Evolutionary conservation across 1,139 yeast genomes (phyloP), one percentile per base, ranked within the genome.

Genomic region (Sugiyamaella japonica): DNA sequence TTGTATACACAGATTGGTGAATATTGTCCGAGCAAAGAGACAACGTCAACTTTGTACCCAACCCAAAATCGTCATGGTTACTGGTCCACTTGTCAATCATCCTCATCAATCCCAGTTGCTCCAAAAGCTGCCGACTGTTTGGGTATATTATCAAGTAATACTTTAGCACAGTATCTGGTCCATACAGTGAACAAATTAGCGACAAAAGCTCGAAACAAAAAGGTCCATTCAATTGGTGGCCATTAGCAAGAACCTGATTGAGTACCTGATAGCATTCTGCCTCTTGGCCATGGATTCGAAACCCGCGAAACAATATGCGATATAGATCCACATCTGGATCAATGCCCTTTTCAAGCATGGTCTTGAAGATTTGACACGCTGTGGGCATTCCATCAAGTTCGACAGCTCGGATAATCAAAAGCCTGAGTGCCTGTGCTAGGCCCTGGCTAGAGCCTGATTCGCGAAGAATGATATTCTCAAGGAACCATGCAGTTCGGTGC

Each of bases 321-420:
- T 63, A 55, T 7, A 57, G 50, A 7, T 58, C 39, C 16, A 48
- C 47, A 32, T 54, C 51, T 1, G 66, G 66, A 16, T 50, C 44
- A 15, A 59, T 44, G 1, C 61, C 60, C 23, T 58, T 59, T 29
- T 60, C 55, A 2, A 59, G 32, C 61, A 65, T 61, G 28, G 54
- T 48, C 28, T 65, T 63, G 52, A 58, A 62, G n/a, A 66, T 56
- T 1, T 51, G 48, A 6, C 59, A 57, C 1, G 66, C 65, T 4
- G 60, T 59, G 6, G 53, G 52, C 44, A 65, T 56, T n/a, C 66
- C 63, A 15, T 63, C 68, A 28, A 59, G 32, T 28, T 65, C 63
- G 12, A 63, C 55, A 1, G 65, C 64, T 7, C 64, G 54, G 20
- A 57, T 47, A 37, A 66, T 46, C 3, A 63, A 53, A 17, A 61